Base-by-base conservation (phyloP, 148 eudicot genomes). In the Camellia lanceoleosa region DNA sequence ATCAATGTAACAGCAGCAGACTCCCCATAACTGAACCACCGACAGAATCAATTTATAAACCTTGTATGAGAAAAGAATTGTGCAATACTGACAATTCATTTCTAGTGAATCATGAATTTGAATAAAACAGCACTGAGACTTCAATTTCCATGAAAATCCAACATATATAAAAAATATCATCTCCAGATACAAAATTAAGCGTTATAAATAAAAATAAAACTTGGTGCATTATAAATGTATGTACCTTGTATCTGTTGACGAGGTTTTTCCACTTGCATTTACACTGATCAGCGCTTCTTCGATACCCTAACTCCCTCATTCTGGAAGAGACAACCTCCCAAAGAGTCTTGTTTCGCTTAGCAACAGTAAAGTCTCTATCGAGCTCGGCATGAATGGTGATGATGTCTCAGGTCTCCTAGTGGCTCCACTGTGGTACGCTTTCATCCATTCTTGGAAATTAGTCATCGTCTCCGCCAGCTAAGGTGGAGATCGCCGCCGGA, bases 341-440 rank as follows among this genome's bases (percentile, higher is more conserved):
- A 13, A 85, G 43, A 19, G 65, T 68, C 81, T 83, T 86, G 73
- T 82, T 86, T 49, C 91, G 76, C 64, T 90, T 86, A 0, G 87
- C 64, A 14, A 64, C 59, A 13, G 54, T 79, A 68, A 88, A 88
- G 8, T 84, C 81, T 52, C 74, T 62, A 65, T 90, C 90, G 0
- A 90, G 83, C 79, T 83, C 81, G 13, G 83, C 89, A 66, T 89
- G 77, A 0, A 90, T 82, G 60, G 60, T 74, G 10, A 90, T 85
- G 69, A 90, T 83, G 20, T 88, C 91, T 59, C 80, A 44, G 2
- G 91, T 90, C 76, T 90, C 92, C 66, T 83, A 87, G 3, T 74
- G 76, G 30, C 78, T 64, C 89, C 89, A 87, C 68, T 84, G 83
- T 5, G 81, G 81, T 13, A 79, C 67, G 68, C 87, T 69, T 80